Conservation (phyloP, 1,284 basidiomycete species). For the Inonotus hispidus region DNA sequence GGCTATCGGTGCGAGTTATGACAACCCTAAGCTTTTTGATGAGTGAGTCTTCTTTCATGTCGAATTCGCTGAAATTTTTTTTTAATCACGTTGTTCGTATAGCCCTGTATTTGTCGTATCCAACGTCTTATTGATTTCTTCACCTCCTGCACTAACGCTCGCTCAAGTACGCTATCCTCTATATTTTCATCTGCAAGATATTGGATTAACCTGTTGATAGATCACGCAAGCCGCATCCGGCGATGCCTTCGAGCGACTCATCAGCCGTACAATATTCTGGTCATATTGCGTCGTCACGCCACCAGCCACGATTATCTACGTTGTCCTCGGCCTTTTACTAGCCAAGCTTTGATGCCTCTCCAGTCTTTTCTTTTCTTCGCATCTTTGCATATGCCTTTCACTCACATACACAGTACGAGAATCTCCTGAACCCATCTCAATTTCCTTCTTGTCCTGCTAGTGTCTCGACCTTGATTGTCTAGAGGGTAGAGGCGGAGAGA, state of each 20-base stretch:
- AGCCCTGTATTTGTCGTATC: conserved; percentile 84
- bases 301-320: conserved; percentile 69
- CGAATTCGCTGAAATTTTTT: conserved; percentile 3
- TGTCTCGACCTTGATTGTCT: neutral
- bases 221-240: conserved; percentile 86
- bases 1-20: conserved; percentile 53
- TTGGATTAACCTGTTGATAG: conserved; percentile 31
- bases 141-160: conserved; percentile 78
- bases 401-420: neutral
- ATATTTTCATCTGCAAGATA: neutral
- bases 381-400: neutral
- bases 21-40: conserved; percentile 61
- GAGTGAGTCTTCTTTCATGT: conserved; percentile 49
- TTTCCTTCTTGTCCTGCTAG: neutral
- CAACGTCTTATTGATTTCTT: conserved; percentile 68
- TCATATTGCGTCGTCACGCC: conserved; percentile 79
- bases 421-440: neutral
- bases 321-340: conserved; percentile 65
- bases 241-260: conserved; percentile 86
- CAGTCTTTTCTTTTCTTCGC: neutral
- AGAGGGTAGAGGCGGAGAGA: no score
- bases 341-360: conserved; percentile 36
- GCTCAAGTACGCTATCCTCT: conserved; percentile 51
- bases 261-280: conserved; percentile 81
- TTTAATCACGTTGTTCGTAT: conserved; percentile 19